Conservation (phyloP, 1,139 yeast genomes). For the Barnettozyma hawaiiensis region DNA sequence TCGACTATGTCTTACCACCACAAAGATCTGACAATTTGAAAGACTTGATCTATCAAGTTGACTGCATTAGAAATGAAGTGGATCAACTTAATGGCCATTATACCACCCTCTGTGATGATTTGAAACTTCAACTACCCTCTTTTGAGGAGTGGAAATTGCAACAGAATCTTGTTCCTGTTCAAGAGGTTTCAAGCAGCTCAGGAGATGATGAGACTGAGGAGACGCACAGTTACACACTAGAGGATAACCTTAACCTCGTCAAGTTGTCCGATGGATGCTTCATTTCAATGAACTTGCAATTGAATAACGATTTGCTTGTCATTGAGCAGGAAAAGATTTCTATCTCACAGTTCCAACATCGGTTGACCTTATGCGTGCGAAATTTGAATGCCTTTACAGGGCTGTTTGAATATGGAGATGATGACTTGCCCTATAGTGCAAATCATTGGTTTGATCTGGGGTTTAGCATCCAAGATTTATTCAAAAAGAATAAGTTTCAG, state of each 20-base stretch:
- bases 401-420: slow-evolving; percentile 2
- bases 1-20: slow-evolving; percentile 43
- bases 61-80: slow-evolving; percentile 14
- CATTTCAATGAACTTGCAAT: slow-evolving; percentile 18
- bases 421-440: background rate
- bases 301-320: slow-evolving; percentile 1
- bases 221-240: background rate
- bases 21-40: slow-evolving; percentile 26
- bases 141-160: slow-evolving; percentile 18
- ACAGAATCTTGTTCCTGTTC: background rate
- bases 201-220: slow-evolving; percentile 2
- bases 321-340: slow-evolving; percentile 8
- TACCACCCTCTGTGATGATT: slow-evolving; percentile 7
- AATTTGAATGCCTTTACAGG: slow-evolving; percentile 7
- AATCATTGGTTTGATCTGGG: slow-evolving; percentile 16
- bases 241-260: slow-evolving; percentile 15
- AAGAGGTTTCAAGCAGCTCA: background rate
- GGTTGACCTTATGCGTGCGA: slow-evolving; percentile 8
- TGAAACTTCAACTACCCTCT: slow-evolving; percentile 16
- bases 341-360: slow-evolving; percentile 15
- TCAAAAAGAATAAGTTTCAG: slow-evolving; percentile 17
- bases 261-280: slow-evolving; percentile 21
- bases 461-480: slow-evolving; percentile 14
- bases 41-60: slow-evolving; percentile 20
- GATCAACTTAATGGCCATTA: slow-evolving; percentile 13